phyloP scores from a whole-genome alignment of 2,329 filamentous ascomycete species.

The Talaromyces verruculosus region DNA sequence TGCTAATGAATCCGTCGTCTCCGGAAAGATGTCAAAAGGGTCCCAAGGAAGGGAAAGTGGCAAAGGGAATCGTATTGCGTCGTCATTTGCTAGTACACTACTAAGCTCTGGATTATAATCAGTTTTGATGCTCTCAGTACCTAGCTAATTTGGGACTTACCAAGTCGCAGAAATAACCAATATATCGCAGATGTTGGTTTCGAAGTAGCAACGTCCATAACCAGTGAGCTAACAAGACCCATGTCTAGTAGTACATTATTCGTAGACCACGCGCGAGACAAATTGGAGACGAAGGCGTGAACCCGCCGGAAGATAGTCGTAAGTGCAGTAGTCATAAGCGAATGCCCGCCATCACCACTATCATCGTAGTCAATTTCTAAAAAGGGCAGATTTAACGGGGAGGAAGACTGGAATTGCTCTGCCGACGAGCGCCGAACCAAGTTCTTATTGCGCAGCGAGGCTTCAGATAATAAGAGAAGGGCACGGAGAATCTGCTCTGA shows the following conservation, averaged over 20 bases:
- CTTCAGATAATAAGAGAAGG: constrained; percentile 4
- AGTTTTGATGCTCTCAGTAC: neutral
- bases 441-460: neutral
- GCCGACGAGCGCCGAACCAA: neutral
- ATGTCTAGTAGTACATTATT: neutral
- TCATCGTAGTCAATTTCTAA: neutral
- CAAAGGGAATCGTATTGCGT: neutral
- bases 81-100: neutral
- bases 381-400: neutral
- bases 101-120: constrained; percentile 2
- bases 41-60: neutral
- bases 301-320: neutral
- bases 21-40: neutral
- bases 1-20: neutral
- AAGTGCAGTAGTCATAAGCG: neutral
- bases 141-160: constrained; percentile 24
- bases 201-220: neutral
- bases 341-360: neutral
- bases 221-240: neutral
- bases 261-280: neutral
- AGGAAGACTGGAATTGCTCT: neutral
- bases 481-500: constrained; percentile 10
- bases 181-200: constrained; percentile 28
- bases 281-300: neutral
- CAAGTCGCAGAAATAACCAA: constrained; percentile 32